Evolutionary conservation across 352 stramenopile genomes (phyloP).

Genomic region (Pythium brassicae): DNA sequence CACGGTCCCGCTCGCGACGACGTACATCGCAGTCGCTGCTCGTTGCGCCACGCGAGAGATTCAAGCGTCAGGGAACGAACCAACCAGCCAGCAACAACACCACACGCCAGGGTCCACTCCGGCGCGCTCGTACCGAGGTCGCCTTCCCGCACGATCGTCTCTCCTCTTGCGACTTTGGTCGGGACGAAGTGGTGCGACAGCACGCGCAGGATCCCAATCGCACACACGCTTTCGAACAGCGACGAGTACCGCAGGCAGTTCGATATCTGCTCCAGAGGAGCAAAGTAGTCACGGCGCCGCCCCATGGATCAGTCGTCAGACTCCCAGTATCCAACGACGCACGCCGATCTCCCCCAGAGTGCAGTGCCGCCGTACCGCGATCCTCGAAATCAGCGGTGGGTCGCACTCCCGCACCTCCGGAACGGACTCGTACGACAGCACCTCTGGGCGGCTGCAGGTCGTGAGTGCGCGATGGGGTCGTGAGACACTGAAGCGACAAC

Average conservation of each 20-base stretch:
- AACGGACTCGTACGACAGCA: slow-evolving; percentile 54
- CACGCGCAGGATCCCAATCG: slow-evolving; percentile 69
- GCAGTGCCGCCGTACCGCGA: slow-evolving; percentile 36
- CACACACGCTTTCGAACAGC: slow-evolving; percentile 77
- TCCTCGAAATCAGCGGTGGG: slow-evolving; percentile 61
- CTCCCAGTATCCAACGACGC: no score
- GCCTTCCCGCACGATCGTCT: slow-evolving; percentile 64
- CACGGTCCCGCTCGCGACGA: slow-evolving; percentile 63
- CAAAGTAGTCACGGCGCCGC: no score
- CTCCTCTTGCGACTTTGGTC: slow-evolving; percentile 34
- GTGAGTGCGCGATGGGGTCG: no score
- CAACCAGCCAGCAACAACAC: background rate
- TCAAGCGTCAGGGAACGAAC: background rate
- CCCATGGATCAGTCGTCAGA: no score
- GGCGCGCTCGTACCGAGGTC: slow-evolving; percentile 36
- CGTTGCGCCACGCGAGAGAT: background rate
- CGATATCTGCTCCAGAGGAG: slow-evolving; percentile 38
- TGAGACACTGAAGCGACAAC: no score
- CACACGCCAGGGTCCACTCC: background rate
- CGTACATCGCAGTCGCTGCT: slow-evolving; percentile 73
- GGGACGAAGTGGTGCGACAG: slow-evolving; percentile 79
- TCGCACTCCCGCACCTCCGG: slow-evolving; percentile 27
- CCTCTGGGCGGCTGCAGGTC: slow-evolving; percentile 36
- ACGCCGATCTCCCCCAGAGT: background rate
- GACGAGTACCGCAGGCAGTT: slow-evolving; percentile 78